Percentiles rank a stretch among this genome's conserved stretches.
phyloP scores from a whole-genome alignment of 768 basidiomycete genomes.

The Collybia nuda region DNA sequence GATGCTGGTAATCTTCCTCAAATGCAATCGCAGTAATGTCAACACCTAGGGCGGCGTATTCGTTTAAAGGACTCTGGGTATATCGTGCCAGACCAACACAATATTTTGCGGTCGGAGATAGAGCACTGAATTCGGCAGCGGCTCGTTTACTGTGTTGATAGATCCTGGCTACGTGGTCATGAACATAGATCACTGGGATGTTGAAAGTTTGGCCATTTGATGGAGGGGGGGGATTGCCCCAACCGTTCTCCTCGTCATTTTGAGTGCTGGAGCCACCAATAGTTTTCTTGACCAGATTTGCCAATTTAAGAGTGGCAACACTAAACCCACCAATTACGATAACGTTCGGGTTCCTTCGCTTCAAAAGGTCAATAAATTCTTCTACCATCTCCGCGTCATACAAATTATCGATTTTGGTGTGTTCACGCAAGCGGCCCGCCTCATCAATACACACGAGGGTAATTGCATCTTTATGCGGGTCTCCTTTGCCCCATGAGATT shows the following conservation, averaged over 20 bases:
- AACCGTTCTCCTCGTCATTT: conserved; percentile 25
- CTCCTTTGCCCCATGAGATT: conserved; percentile 93
- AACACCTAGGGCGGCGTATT: conserved; percentile 85
- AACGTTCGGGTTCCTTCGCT: conserved; percentile 82
- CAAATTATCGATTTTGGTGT: conserved; percentile 86
- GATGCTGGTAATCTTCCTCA: conserved; percentile 82
- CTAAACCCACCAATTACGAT: conserved; percentile 89
- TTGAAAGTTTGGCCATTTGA: conserved; percentile 47
- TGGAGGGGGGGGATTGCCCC: conserved; percentile 13
- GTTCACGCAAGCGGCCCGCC: conserved; percentile 87
- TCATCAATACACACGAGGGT: conserved; percentile 84
- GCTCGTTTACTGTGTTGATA: conserved; percentile 92
- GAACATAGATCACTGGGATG: conserved; percentile 79
- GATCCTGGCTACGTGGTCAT: conserved; percentile 90
- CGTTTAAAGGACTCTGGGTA: conserved; percentile 90
- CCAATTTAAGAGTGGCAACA: conserved; percentile 73
- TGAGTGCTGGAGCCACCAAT: conserved; percentile 24
- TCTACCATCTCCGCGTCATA: conserved; percentile 64
- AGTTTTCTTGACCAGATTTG: conserved; percentile 62
- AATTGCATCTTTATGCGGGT: conserved; percentile 88
- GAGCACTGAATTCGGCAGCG: conserved; percentile 74
- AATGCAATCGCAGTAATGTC: conserved; percentile 85
- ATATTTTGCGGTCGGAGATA: conserved; percentile 82
- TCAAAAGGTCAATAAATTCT: conserved; percentile 81
- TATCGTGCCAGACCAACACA: conserved; percentile 94